Percentiles rank a stretch among this genome's conserved stretches.
phyloP scores from a whole-genome alignment of 139 green algal species.

The Chloropicon primus region DNA sequence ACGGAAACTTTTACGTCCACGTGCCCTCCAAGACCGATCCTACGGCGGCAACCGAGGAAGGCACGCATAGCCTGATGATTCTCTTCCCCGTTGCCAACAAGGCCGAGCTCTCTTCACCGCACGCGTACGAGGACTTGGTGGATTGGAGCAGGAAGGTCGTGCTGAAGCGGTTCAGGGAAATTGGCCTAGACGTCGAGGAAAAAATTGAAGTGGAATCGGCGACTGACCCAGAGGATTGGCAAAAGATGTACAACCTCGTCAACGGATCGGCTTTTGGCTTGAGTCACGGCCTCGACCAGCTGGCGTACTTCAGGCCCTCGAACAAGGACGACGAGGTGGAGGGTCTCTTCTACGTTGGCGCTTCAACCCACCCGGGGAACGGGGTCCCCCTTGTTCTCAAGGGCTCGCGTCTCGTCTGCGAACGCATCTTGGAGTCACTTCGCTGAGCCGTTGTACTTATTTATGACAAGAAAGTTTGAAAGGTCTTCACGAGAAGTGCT shows the following conservation, averaged over 20 bases:
- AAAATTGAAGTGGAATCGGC: slow-evolving; percentile 49
- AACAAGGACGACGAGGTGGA: slow-evolving; percentile 25
- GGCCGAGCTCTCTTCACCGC: too few relatives aligned
- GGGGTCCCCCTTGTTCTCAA: slow-evolving; percentile 57
- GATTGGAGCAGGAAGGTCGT: slow-evolving; percentile 35
- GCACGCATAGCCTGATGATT: slow-evolving; percentile 44
- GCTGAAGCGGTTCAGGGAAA: slow-evolving; percentile 29
- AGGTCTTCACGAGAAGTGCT: too few relatives aligned
- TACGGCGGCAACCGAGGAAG: slow-evolving; percentile 39
- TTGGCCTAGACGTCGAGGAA: slow-evolving; percentile 33
- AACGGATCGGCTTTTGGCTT: slow-evolving; percentile 75
- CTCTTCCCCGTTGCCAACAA: slow-evolving; percentile 65
- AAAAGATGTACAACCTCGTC: slow-evolving; percentile 44
- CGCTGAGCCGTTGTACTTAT: too few relatives aligned
- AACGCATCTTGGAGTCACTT: neutral
- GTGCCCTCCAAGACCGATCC: slow-evolving; percentile 56
- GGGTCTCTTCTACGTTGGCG: slow-evolving; percentile 65
- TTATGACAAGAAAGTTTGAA: too few relatives aligned
- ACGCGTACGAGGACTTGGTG: slow-evolving; percentile 39
- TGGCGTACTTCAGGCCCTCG: slow-evolving; percentile 50
- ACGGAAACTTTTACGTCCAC: slow-evolving; percentile 81
- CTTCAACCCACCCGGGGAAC: slow-evolving; percentile 63
- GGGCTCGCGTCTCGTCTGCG: neutral
- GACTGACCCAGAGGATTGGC: slow-evolving; percentile 18
- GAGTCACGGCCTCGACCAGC: slow-evolving; percentile 59